Evolutionary conservation across 495 filamentous ascomycete genomes (phyloP).

Genomic region (Hyphodiscus hymeniophilus): DNA sequence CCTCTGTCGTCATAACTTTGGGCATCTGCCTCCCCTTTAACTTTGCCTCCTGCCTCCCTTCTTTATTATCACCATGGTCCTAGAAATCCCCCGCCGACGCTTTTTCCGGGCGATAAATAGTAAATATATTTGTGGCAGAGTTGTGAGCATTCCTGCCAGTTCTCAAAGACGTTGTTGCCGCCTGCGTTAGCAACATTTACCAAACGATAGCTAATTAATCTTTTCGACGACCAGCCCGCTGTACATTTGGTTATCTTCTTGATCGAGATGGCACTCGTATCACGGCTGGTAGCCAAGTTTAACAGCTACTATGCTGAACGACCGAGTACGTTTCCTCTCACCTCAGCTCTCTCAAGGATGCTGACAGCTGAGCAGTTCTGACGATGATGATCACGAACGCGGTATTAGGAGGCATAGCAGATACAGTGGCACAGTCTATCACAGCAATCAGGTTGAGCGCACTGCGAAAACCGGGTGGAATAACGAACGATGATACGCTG

Average conservation of each 20-base stretch:
- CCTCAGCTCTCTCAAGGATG: neutral
- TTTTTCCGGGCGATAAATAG: slow-evolving; percentile 61
- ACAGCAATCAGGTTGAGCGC: slow-evolving; percentile 70
- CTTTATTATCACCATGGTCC: slow-evolving; percentile 32
- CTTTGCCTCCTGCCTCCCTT: neutral
- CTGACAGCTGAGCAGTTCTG: slow-evolving; percentile 49
- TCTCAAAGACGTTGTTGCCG: neutral
- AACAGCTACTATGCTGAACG: slow-evolving; percentile 85
- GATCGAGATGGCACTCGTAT: slow-evolving; percentile 79
- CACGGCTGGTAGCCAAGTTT: slow-evolving; percentile 76
- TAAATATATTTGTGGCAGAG: slow-evolving; percentile 70
- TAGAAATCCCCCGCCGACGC: slow-evolving; percentile 51
- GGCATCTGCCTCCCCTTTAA: no score
- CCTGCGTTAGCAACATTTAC: slow-evolving; percentile 1
- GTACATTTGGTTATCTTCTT: slow-evolving; percentile 79
- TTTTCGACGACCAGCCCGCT: slow-evolving; percentile 55
- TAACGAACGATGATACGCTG: slow-evolving; percentile 56
- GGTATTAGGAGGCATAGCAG: slow-evolving; percentile 85
- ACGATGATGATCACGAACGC: slow-evolving; percentile 99
- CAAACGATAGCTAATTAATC: slow-evolving; percentile 16
- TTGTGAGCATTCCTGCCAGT: slow-evolving; percentile 48
- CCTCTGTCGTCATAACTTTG: slow-evolving; percentile 1
- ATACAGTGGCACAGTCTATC: slow-evolving; percentile 91
- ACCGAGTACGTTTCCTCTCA: slow-evolving; percentile 49
- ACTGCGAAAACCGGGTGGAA: slow-evolving; percentile 46